Percentiles rank a stretch among this genome's conserved stretches.
Conservation (phyloP, 805 yeast species). For the Lipomyces yamadae region DNA sequence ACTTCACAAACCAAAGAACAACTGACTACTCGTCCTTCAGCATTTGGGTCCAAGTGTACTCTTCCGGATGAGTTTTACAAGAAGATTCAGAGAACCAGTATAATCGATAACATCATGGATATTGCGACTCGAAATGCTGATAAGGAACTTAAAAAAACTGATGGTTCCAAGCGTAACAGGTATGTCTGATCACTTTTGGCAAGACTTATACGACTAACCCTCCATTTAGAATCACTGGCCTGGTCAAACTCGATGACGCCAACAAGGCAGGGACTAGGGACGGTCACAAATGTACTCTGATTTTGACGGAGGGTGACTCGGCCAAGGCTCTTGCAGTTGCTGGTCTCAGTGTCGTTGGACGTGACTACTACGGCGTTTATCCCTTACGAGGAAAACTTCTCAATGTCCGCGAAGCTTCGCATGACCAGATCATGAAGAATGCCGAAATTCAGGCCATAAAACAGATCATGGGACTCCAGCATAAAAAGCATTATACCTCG, state of each 20-base stretch:
- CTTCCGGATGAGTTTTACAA: constrained; percentile 77
- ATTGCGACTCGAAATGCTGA: constrained; percentile 89
- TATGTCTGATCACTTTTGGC: neutral
- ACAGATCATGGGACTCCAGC: constrained; percentile 94
- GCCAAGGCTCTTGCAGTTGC: constrained; percentile 91
- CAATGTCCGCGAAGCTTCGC: constrained; percentile 94
- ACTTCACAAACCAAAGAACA: constrained; percentile 98
- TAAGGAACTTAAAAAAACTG: constrained; percentile 82
- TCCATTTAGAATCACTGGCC: constrained; percentile 72
- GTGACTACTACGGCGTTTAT: constrained; percentile 93
- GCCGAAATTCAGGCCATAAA: constrained; percentile 94
- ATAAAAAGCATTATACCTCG: constrained; percentile 79
- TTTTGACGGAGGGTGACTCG: constrained; percentile 96
- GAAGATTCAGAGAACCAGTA: constrained; percentile 73
- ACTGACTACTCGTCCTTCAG: constrained; percentile 82
- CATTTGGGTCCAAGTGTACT: constrained; percentile 86
- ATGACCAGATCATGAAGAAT: constrained; percentile 92
- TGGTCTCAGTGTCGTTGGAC: constrained; percentile 91
- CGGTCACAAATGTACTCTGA: constrained; percentile 88
- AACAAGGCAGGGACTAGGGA: constrained; percentile 94
- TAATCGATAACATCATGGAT: constrained; percentile 68
- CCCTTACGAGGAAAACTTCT: constrained; percentile 94
- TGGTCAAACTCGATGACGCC: constrained; percentile 91
- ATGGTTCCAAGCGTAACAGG: constrained; percentile 72
- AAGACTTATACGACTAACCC: neutral